phyloP scores from a whole-genome alignment of 768 basidiomycete species.

The Rhodotorula babjevae region DNA sequence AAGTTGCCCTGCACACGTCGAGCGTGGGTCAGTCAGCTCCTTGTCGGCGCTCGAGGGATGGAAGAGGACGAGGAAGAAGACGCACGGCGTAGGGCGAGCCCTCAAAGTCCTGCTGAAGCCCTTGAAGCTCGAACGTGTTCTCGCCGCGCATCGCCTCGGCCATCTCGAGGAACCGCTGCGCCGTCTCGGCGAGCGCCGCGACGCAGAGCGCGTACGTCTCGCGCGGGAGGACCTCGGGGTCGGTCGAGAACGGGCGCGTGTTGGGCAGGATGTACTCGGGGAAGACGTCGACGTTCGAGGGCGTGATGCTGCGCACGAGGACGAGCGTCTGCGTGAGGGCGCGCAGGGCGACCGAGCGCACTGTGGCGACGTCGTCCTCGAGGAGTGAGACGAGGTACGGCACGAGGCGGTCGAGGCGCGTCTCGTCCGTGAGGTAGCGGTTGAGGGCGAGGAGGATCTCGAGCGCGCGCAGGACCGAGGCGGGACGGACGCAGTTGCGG shows the following conservation, averaged over 20 bases:
- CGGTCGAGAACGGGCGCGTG: conserved; percentile 71
- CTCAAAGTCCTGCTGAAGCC: conserved; percentile 64
- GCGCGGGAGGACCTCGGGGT: conserved; percentile 78
- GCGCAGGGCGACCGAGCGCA: conserved; percentile 72
- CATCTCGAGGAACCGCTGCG: conserved; percentile 85
- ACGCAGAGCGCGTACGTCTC: conserved; percentile 77
- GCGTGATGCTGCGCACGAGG: conserved; percentile 45
- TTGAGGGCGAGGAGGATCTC: conserved; percentile 76
- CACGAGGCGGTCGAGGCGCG: conserved; percentile 85
- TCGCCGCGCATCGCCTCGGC: conserved; percentile 75
- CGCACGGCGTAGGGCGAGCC: conserved; percentile 45
- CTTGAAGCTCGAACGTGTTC: conserved; percentile 70
- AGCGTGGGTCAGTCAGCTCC: too few relatives aligned
- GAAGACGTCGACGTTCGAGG: conserved; percentile 61
- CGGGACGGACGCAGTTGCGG: conserved; percentile 76
- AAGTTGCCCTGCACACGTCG: conserved; percentile 67
- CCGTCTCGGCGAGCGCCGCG: conserved; percentile 75
- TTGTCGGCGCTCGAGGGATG: too few relatives aligned
- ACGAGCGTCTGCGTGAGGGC: conserved; percentile 67
- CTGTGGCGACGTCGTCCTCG: conserved; percentile 75
- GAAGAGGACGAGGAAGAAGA: neutral
- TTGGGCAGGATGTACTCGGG: conserved; percentile 95
- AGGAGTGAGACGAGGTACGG: conserved; percentile 86
- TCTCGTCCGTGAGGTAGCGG: conserved; percentile 85
- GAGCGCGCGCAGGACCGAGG: conserved; percentile 75